A percentile compares a stretch with the other conserved stretches of the same genome.
phyloP scores from a whole-genome alignment of 2,329 filamentous ascomycete genomes.

The Torrubiellomyces zombiae region DNA sequence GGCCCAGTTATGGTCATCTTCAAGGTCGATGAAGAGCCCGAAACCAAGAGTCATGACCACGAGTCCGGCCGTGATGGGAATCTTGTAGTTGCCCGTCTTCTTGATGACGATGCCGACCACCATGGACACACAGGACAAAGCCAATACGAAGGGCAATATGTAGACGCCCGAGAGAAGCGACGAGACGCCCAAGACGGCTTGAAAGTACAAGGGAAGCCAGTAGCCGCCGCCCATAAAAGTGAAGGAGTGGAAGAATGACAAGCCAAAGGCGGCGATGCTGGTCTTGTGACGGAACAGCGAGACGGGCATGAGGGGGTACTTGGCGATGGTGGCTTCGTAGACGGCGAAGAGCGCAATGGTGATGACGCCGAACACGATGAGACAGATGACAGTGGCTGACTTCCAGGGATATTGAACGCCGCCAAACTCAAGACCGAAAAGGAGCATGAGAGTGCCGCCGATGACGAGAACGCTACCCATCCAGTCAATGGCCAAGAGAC shows the following conservation, averaged over 20 bases:
- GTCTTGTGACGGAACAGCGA: slow-evolving; percentile 49
- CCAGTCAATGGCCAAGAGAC: slow-evolving; percentile 48
- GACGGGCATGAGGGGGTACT: slow-evolving; percentile 63
- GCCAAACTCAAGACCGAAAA: slow-evolving; percentile 74
- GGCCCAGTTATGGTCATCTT: slow-evolving; percentile 33
- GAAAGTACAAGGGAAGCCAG: slow-evolving; percentile 76
- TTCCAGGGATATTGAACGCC: slow-evolving; percentile 61
- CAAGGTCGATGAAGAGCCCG: slow-evolving; percentile 46
- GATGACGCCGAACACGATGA: slow-evolving; percentile 57
- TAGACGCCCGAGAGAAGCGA: slow-evolving; percentile 62
- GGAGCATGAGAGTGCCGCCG: slow-evolving; percentile 67
- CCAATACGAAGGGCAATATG: slow-evolving; percentile 51
- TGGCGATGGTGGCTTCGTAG: slow-evolving; percentile 57
- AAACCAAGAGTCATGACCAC: slow-evolving; percentile 45
- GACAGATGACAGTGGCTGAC: slow-evolving; percentile 57
- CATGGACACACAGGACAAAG: slow-evolving; percentile 47
- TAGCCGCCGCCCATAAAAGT: slow-evolving; percentile 66
- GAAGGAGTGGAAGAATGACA: slow-evolving; percentile 58
- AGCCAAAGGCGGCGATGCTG: slow-evolving; percentile 46
- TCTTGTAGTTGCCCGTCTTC: slow-evolving; percentile 49
- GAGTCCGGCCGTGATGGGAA: slow-evolving; percentile 42
- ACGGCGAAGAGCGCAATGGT: slow-evolving; percentile 49
- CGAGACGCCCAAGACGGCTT: slow-evolving; percentile 50
- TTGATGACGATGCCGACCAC: slow-evolving; percentile 38
- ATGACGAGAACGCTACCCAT: slow-evolving; percentile 42